A percentile compares a stretch with the other conserved stretches of the same genome.
Evolutionary conservation across 2,329 filamentous ascomycete genomes (phyloP).

Genomic region (Aspergillus floridensis): DNA sequence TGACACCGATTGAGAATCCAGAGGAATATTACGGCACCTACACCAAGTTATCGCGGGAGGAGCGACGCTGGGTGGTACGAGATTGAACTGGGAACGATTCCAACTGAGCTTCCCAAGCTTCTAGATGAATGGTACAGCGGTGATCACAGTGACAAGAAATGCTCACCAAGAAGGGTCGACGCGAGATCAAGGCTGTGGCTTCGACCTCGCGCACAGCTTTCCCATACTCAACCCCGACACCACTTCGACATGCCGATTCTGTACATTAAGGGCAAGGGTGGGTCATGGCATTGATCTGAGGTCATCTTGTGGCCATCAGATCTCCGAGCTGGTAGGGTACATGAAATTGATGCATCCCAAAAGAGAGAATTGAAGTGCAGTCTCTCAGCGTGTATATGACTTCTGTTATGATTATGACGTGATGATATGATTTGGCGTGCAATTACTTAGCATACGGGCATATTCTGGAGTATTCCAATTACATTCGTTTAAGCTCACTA

Average conservation of each 20-base stretch:
- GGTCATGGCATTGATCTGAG: neutral
- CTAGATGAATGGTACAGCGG: neutral
- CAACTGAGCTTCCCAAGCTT: neutral
- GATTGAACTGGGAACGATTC: constrained; percentile 27
- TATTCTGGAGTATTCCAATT: constrained; percentile 9
- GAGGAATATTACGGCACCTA: constrained; percentile 51
- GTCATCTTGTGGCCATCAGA: neutral
- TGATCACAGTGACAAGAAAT: neutral
- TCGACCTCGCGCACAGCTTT: neutral
- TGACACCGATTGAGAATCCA: constrained; percentile 49
- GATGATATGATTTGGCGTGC: constrained; percentile 19
- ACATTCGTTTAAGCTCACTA: constrained; percentile 13
- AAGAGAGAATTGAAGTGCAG: neutral
- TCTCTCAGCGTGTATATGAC: constrained; percentile 18
- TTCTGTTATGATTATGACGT: constrained; percentile 24
- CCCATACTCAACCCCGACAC: constrained; percentile 8
- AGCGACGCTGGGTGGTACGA: constrained; percentile 45
- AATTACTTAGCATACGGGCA: constrained; percentile 6
- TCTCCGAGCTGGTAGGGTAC: constrained; percentile 1
- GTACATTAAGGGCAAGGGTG: neutral
- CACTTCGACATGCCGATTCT: constrained; percentile 2
- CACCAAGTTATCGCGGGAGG: constrained; percentile 46
- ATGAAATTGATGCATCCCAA: constrained; percentile 4
- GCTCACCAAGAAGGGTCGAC: neutral
- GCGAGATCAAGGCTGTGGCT: neutral